Evolutionary conservation across 2,329 filamentous ascomycete species (phyloP).

Genomic region (Pseudogymnoascus sp.): DNA sequence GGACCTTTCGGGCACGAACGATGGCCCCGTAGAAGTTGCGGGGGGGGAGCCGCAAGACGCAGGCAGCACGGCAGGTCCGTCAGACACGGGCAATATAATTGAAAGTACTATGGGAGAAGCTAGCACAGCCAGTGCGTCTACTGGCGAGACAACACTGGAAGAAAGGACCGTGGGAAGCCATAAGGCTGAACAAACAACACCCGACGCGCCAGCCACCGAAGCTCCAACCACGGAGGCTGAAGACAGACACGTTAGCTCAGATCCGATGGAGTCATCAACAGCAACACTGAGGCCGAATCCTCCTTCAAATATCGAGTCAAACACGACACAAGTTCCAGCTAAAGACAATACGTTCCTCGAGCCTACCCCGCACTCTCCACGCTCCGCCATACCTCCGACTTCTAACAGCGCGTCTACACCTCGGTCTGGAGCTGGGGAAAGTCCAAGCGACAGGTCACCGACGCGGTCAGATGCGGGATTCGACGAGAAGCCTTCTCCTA

Average conservation of each 20-base stretch:
- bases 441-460: constrained; percentile 38
- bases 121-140: background rate
- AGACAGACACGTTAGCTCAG: constrained; percentile 12
- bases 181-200: background rate
- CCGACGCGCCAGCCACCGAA: constrained; percentile 1
- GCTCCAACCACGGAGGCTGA: background rate
- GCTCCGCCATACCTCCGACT: constrained; percentile 32
- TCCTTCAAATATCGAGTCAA: constrained; percentile 3
- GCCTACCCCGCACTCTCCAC: constrained; percentile 39
- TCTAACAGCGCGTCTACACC: constrained; percentile 29
- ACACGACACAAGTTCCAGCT: constrained; percentile 14
- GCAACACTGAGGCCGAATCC: constrained; percentile 27
- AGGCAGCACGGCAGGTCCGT: constrained; percentile 5
- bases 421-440: constrained; percentile 29
- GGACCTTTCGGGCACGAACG: background rate
- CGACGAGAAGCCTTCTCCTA: constrained; percentile 50
- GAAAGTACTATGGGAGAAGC: background rate
- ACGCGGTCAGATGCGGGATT: constrained; percentile 47
- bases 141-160: background rate
- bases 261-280: constrained; percentile 29
- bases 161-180: background rate
- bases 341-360: constrained; percentile 37
- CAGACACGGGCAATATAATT: background rate
- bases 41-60: background rate
- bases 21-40: background rate